These are phyloP conservation scores for Streptanthus diversifolius DNA, from an alignment of 345 rosid species.

Conservation along the genomic window DNA sequence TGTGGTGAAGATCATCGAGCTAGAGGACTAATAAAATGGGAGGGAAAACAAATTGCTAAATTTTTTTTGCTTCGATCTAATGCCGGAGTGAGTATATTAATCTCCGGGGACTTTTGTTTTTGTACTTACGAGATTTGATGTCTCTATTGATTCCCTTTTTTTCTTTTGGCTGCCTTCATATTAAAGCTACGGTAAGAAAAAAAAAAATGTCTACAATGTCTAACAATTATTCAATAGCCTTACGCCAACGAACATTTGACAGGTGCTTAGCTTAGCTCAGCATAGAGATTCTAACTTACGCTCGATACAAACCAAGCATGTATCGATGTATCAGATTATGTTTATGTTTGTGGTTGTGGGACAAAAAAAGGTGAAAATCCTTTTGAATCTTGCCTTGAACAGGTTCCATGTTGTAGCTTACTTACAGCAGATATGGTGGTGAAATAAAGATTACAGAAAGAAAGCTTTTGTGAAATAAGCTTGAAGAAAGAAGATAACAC, in stretches of 20 bases:
- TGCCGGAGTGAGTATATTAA: constrained; percentile 14
- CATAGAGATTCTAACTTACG: not conserved
- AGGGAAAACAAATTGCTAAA: not conserved
- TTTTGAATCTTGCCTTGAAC: constrained; percentile 11
- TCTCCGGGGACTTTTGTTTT: constrained; percentile 25
- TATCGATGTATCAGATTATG: not conserved
- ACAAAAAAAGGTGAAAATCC: not conserved
- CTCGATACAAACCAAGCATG: not conserved
- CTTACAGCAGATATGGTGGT: constrained; percentile 96
- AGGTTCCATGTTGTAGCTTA: constrained; percentile 82
- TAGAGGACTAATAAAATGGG: constrained; percentile 48
- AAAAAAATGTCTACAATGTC: constrained; percentile 16
- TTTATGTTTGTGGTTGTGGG: not conserved
- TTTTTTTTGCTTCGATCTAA: not conserved
- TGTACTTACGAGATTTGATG: constrained; percentile 25
- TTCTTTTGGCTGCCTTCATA: constrained; percentile 1
- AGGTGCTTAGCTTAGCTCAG: not conserved
- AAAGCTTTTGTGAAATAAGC: constrained; percentile 28
- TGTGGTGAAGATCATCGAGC: constrained; percentile 87
- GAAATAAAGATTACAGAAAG: constrained; percentile 41
- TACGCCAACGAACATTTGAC: not conserved
- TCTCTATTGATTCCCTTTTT: constrained; percentile 6
- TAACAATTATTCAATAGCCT: constrained; percentile 17
- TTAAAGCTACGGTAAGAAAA: not conserved
- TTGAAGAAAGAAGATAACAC: not conserved